Percentiles rank a stretch among this genome's conserved stretches.
Conservation (phyloP, 139 green algal genomes). For the Spirogloea muscicola region DNA sequence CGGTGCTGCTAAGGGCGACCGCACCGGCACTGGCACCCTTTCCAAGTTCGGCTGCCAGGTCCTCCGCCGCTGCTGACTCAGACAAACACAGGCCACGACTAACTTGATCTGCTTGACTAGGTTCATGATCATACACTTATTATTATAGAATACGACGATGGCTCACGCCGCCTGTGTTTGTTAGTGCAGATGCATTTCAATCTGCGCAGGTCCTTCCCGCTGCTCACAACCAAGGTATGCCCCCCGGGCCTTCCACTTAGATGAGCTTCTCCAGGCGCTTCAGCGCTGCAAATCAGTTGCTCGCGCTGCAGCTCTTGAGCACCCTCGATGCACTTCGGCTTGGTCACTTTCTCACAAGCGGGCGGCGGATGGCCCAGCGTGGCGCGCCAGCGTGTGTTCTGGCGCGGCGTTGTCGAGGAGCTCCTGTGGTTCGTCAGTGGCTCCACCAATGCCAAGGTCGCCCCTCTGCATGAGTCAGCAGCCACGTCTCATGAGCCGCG, state of each 20-base stretch:
- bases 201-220: conserved; percentile 89
- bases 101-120: too few relatives aligned
- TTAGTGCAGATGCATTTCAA: conserved; percentile 80
- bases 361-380: background rate
- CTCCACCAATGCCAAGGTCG: conserved; percentile 71
- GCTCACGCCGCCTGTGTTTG: too few relatives aligned
- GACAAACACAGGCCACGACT: too few relatives aligned
- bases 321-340: background rate
- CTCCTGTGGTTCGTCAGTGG: conserved; percentile 98
- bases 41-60: conserved; percentile 79
- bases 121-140: too few relatives aligned
- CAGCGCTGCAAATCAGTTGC: background rate
- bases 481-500: background rate
- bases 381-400: conserved; percentile 75
- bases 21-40: conserved; percentile 93
- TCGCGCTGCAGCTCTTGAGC: background rate
- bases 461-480: background rate
- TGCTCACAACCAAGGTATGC: conserved; percentile 89
- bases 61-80: background rate
- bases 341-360: background rate
- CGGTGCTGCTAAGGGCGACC: conserved; percentile 73
- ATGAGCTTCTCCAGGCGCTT: too few relatives aligned
- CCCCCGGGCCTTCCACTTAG: background rate
- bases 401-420: conserved; percentile 92
- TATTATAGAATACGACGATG: too few relatives aligned